Base-by-base conservation (phyloP, 2,329 filamentous ascomycete genomes). In the Ciborinia camelliae region DNA sequence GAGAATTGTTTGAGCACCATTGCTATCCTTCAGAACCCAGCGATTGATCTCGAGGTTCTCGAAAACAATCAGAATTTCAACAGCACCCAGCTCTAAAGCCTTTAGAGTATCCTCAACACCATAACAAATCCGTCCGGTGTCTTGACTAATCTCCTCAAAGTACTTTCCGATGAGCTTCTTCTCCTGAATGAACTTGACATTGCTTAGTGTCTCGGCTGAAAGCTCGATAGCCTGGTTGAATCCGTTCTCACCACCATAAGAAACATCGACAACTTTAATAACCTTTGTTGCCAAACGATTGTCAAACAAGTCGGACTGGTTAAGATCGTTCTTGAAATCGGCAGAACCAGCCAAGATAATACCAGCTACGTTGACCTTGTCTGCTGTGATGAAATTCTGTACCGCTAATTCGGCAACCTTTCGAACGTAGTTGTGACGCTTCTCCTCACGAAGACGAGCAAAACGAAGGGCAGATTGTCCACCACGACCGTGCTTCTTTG, bases 401-500 rank as follows among this genome's bases (percentile, higher is more conserved):
- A 99, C 95, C 43, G 95, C 95, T 81, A 97, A 80, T 79, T 99
- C 95, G 74, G 95, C 92, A 68, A 99, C 96, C 82, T 99, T 99
- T 76, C 95, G 92, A 73, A 99, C 95, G 78, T 99, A 99, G 82
- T 99, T 99, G 87, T 99, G 95, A 72, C 95, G 93, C 83, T 99
- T 99, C 81, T 99, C 95, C 79, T 99, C 95, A 84, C 95, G 89
- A 66, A 99, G 90, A 93, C 95, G 95, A 69, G 95, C 92, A 80
- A 99, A 99, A 94, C 95, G 96, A 75, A 99, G 86, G 67, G 95
- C 95, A 71, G 95, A 99, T 84, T 99, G 96, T 86, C 95, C 95
- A 93, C 95, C 95, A 90, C 95, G 93, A 70, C 95, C 95, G 86
- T 99, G 95, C 85, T 99, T 99, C 88, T 99, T 99, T 78, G 95